Evolutionary conservation across 306 rosid species (phyloP), one percentile per base, ranked within the genome.

Genomic region (Malus sylvestris): DNA sequence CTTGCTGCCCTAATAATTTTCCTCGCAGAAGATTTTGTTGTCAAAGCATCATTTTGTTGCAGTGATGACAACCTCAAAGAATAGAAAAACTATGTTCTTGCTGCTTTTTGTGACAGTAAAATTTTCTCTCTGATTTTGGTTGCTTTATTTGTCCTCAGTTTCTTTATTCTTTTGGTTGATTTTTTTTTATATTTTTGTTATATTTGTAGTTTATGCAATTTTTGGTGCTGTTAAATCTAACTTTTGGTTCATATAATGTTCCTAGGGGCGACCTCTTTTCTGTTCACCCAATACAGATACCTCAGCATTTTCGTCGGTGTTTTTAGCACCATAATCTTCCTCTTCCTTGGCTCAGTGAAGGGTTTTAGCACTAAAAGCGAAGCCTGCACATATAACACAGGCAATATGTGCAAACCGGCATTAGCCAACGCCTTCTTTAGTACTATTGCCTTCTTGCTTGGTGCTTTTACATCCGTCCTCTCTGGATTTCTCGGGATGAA

Each of bases 401-500:
- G 90, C 45, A 83, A 82, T 64, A 74, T 82, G 44, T 91, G 97
- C 71, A 91, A 91, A 77, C 93, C 93, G 44, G 89, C 96, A 58
- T 74, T 86, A 67, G 93, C 96, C 73, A 91, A 83, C 76, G 92
- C 91, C 62, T 3, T 83, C 62, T 89, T 87, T 61, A 87, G 72
- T 75, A 84, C 90, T n/a, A 27, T 86, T 60, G 90, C 92, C 52
- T 91, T 89, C 86, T 87, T 87, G 69, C 86, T 87, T 5, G 97
- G 92, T 66, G 88, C 88, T 72, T 5, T 89, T 22, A 89, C 92
- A 12, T 87, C 92, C 4, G 88, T 87, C 74, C 86, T 87, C 6
- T 89, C 89, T 6, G 93, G 87, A 23, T 91, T 87, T 73, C 89
- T 84, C 10, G 89, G 91, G 69, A 91, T 89, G 92, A 91, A 91